Evolutionary conservation across 257 asterid genomes (phyloP).

Genomic region (Forsythia viridissima): DNA sequence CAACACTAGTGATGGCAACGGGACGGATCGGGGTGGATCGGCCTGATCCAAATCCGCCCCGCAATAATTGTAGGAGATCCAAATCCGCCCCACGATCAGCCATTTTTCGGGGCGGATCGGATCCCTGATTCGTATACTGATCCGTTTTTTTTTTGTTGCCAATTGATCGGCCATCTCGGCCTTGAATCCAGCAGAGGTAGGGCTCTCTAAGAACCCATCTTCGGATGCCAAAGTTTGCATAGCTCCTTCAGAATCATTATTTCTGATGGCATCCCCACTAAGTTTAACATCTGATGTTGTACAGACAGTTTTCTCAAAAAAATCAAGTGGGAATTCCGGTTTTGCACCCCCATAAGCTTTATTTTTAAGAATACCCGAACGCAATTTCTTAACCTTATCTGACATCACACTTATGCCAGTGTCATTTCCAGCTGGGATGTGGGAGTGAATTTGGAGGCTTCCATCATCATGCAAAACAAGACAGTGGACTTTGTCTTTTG

Average conservation of each 20-base stretch:
- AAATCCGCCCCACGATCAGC: no score
- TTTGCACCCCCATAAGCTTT: constrained; percentile 86
- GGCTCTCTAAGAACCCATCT: constrained; percentile 95
- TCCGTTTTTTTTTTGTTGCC: no score
- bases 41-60: no score
- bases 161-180: no score
- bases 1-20: no score
- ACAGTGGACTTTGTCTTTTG: constrained; percentile 96
- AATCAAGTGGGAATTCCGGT: constrained; percentile 97
- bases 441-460: constrained; percentile 95
- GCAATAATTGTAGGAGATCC: no score
- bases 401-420: constrained; percentile 58
- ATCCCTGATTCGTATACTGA: no score
- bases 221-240: constrained; percentile 92
- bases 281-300: constrained; percentile 88
- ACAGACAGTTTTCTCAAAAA: constrained; percentile 86
- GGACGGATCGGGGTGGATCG: no score
- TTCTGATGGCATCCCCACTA: constrained; percentile 85
- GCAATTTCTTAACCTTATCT: constrained; percentile 88
- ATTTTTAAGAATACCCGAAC: constrained; percentile 81
- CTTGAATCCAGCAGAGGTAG: constrained; percentile 89
- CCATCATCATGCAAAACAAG: constrained; percentile 98
- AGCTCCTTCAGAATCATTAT: constrained; percentile 93
- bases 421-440: constrained; percentile 74
- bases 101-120: no score